These are phyloP conservation scores for Tolypocladium paradoxum DNA, from an alignment of 2,329 filamentous ascomycete species.

Conservation along the genomic window DNA sequence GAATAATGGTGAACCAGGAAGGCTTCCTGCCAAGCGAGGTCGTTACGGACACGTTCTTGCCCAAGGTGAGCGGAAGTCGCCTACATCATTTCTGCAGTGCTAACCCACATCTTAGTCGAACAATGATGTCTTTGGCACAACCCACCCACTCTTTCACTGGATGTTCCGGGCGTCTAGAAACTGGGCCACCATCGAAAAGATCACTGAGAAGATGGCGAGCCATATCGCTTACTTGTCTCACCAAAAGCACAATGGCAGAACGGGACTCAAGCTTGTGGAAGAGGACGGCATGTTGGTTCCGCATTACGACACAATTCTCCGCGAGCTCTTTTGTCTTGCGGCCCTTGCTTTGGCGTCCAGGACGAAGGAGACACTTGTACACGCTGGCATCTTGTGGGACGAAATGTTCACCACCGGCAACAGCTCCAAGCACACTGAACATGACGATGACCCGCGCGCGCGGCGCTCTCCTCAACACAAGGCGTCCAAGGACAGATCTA, in stretches of 20 bases:
- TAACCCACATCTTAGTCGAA: conserved; percentile 5
- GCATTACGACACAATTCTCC: conserved; percentile 66
- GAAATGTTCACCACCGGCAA: conserved; percentile 60
- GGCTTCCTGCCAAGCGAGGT: conserved; percentile 61
- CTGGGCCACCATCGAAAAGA: conserved; percentile 57
- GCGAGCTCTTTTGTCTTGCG: conserved; percentile 73
- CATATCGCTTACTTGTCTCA: conserved; percentile 49
- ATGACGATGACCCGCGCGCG: not conserved
- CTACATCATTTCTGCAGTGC: not conserved
- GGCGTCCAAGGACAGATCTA: conserved; percentile 8
- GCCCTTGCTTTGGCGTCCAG: conserved; percentile 62
- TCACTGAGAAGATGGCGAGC: conserved; percentile 61
- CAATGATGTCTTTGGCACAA: conserved; percentile 59
- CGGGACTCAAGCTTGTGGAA: conserved; percentile 33
- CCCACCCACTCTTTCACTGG: conserved; percentile 78
- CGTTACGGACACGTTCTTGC: conserved; percentile 68
- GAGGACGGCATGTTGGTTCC: conserved; percentile 48
- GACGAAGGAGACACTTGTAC: conserved; percentile 50
- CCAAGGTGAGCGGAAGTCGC: conserved; percentile 34
- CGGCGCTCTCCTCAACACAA: not conserved
- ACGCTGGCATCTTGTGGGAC: conserved; percentile 62
- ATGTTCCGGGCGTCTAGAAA: conserved; percentile 72
- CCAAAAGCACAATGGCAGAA: conserved; percentile 24
- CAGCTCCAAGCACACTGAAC: not conserved
- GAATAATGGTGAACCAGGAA: conserved; percentile 58